These are phyloP conservation scores for Casuarina glauca DNA, from an alignment of 306 rosid species.

Conservation along the genomic window DNA sequence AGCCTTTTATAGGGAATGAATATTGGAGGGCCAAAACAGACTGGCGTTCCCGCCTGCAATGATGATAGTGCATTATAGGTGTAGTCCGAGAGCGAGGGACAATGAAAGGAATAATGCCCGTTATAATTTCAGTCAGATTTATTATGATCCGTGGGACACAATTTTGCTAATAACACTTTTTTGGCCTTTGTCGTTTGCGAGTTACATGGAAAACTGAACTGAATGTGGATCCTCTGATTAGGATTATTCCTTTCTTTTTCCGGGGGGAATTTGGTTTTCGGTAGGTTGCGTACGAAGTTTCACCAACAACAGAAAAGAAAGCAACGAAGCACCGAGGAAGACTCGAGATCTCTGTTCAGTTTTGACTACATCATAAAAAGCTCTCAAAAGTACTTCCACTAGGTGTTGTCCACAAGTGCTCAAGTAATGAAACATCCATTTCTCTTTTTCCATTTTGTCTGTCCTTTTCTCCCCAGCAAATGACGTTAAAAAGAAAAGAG, in stretches of 20 bases:
- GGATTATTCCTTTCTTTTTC: background rate
- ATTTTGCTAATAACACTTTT: background rate
- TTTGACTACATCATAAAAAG: background rate
- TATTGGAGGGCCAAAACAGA: conserved; percentile 25
- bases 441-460: no score
- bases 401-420: background rate
- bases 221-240: background rate
- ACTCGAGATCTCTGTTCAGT: background rate
- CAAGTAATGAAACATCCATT: conserved; percentile 6
- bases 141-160: background rate
- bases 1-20: background rate
- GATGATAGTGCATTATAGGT: conserved; percentile 11
- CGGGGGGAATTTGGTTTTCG: background rate
- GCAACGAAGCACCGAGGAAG: no score
- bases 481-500: no score
- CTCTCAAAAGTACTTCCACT: conserved; percentile 8
- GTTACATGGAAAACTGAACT: background rate
- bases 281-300: background rate
- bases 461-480: no score
- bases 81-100: background rate
- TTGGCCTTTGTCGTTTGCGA: background rate
- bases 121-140: conserved; percentile 12
- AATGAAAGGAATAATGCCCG: conserved; percentile 16
- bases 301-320: no score
- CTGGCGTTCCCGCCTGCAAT: conserved; percentile 28